Percentiles rank a stretch among this genome's conserved stretches.
phyloP scores from a whole-genome alignment of 2,329 filamentous ascomycete genomes.

The Clarireedia paspali region DNA sequence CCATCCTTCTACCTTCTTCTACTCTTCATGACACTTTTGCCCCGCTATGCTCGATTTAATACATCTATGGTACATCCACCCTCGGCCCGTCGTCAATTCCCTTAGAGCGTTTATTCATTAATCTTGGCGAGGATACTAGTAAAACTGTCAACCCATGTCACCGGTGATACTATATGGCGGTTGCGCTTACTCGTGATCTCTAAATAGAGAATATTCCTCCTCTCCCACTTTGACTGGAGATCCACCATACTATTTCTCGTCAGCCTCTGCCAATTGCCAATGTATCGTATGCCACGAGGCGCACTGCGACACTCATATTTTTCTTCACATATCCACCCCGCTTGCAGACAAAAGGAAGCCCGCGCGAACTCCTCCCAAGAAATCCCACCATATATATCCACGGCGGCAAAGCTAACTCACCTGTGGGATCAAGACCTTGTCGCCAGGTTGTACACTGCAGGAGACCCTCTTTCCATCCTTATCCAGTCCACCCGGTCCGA shows the following conservation, averaged over 20 bases:
- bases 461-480: conserved; percentile 82
- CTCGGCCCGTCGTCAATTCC: not conserved
- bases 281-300: not conserved
- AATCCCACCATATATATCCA: not conserved
- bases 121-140: conserved; percentile 93
- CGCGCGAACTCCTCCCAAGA: not conserved
- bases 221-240: conserved; percentile 96
- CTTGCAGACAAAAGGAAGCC: not conserved
- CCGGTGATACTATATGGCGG: not conserved
- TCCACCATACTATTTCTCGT: conserved; percentile 67
- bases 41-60: conserved; percentile 22
- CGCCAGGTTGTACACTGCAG: conserved; percentile 75
- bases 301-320: not conserved
- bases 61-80: conserved; percentile 23
- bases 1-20: not conserved
- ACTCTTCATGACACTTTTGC: conserved; percentile 4
- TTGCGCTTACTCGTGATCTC: conserved; percentile 86
- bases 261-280: conserved; percentile 15
- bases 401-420: conserved; percentile 41
- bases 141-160: not conserved
- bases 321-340: not conserved
- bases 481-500: conserved; percentile 82
- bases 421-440: conserved; percentile 93
- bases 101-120: conserved; percentile 66
- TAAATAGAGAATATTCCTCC: conserved; percentile 92